Evolutionary conservation across 306 rosid species (phyloP).

Genomic region (Albizia julibrissin): DNA sequence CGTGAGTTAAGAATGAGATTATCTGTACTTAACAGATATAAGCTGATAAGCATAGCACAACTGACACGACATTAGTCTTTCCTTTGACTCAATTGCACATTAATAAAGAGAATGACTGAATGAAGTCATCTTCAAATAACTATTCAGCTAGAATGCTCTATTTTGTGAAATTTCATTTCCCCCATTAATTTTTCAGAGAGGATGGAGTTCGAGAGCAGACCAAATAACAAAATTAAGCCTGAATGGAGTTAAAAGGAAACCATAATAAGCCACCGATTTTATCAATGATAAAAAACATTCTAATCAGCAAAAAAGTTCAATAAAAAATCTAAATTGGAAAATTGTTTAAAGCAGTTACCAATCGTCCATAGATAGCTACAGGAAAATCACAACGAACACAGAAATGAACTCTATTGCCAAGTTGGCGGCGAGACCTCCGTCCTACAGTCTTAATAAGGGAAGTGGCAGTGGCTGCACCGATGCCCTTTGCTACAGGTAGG

Average conservation of each 20-base stretch:
- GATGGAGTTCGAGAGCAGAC: neutral
- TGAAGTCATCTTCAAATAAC: neutral
- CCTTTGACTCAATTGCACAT: neutral
- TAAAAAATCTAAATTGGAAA: neutral
- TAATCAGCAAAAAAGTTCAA: neutral
- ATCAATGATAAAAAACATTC: neutral
- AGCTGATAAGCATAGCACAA: neutral
- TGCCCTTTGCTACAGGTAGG: slow-evolving; percentile 97
- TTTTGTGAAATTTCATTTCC: neutral
- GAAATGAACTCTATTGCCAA: slow-evolving; percentile 93
- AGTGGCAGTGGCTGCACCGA: slow-evolving; percentile 75
- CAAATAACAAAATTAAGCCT: slow-evolving; percentile 11
- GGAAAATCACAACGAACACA: slow-evolving; percentile 98
- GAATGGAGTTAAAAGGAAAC: neutral
- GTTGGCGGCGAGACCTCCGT: slow-evolving; percentile 96
- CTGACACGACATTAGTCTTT: neutral
- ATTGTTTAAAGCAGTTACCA: slow-evolving; percentile 50
- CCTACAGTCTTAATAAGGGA: slow-evolving; percentile 78
- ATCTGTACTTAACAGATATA: neutral
- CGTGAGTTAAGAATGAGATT: slow-evolving; percentile 1
- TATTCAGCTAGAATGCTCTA: slow-evolving; percentile 4
- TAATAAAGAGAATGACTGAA: neutral
- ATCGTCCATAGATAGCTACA: slow-evolving; percentile 81
- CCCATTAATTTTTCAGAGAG: neutral
- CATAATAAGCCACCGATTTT: neutral